Evolutionary conservation across 2,329 filamentous ascomycete genomes (phyloP), one percentile per base, ranked within the genome.

Genomic region (Fusarium beomiforme): DNA sequence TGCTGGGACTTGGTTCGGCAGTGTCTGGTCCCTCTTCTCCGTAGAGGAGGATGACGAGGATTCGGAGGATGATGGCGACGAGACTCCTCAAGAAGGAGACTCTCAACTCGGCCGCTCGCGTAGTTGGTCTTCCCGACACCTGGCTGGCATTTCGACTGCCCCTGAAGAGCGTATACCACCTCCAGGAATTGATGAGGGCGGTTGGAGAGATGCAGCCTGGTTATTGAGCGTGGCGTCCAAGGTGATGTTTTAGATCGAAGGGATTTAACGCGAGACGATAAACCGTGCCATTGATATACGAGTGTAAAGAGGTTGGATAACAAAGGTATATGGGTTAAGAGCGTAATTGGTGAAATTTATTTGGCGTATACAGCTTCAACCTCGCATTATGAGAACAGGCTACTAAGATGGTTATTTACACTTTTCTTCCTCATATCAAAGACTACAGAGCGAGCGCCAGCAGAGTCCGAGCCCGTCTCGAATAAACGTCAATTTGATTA

Each of bases 131-230:
- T 76, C 76, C 26, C 76, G 79, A 39, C 79, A 82, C 51, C 79
- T 82, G 29, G 83, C 83, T 70, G 83, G 83, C 44, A 78, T 84
- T 55, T 79, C 82, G 6, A 81, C 77, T 33, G 61, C 78, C n/a
- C 77, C 82, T 1, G 82, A 85, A 50, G 85, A 87, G 51, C 79
- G 79, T 13, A 80, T 90, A 76, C 87, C 76, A 34, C 81, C 84
- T 13, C 82, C 82, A 54, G 85, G 84, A 43, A 81, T 84, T 12
- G 85, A 91, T 55, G 85, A 88, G 44, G 89, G 88, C 19, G 86
- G 86, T 12, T 92, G 90, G 90, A 85, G 88, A 63, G 90, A 92
- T 78, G 90, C 89, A 29, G 89, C 89, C 19, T 92, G 90, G 90
- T 79, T 92, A 49, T 79, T 92, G 59, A 90, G 86, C 69, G 89